Conservation (phyloP, 768 basidiomycete genomes). For the Agaricus blazei region DNA sequence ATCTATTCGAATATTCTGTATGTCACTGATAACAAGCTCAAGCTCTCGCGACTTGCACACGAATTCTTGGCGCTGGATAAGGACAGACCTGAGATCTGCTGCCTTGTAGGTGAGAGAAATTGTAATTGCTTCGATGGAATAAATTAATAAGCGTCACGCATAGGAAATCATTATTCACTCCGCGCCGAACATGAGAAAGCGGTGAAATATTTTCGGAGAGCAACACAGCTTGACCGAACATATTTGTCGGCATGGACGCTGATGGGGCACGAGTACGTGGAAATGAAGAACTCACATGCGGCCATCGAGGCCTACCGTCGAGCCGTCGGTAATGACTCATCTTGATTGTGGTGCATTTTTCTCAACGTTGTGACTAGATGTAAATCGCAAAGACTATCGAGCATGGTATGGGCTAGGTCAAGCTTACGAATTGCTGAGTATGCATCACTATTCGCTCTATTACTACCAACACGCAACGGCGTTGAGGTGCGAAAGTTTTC, state of each 20-base stretch:
- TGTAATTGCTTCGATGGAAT: not conserved
- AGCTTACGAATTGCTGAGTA: constrained; percentile 93
- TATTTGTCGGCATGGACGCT: constrained; percentile 98
- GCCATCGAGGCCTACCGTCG: constrained; percentile 97
- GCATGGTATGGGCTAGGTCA: constrained; percentile 99
- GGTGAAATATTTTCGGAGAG: constrained; percentile 89
- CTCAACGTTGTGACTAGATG: constrained; percentile 45
- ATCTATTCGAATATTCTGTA: constrained; percentile 96
- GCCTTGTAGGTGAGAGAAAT: constrained; percentile 75
- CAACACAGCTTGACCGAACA: constrained; percentile 91
- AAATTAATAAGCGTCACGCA: constrained; percentile 4
- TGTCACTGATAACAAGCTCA: constrained; percentile 84
- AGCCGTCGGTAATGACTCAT: constrained; percentile 72
- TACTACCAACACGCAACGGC: constrained; percentile 97
- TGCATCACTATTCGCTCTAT: constrained; percentile 94
- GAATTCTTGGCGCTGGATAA: constrained; percentile 87
- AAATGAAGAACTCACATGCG: constrained; percentile 98
- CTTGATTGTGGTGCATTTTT: not conserved
- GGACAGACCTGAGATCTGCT: constrained; percentile 94
- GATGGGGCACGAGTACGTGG: constrained; percentile 98
- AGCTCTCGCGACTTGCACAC: constrained; percentile 87
- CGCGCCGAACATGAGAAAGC: constrained; percentile 94
- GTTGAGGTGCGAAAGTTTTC: constrained; percentile 53
- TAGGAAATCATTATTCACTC: constrained; percentile 97
- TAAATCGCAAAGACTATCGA: constrained; percentile 94